phyloP scores from a whole-genome alignment of 768 basidiomycete species.

The Phlegmacium glaucopus region DNA sequence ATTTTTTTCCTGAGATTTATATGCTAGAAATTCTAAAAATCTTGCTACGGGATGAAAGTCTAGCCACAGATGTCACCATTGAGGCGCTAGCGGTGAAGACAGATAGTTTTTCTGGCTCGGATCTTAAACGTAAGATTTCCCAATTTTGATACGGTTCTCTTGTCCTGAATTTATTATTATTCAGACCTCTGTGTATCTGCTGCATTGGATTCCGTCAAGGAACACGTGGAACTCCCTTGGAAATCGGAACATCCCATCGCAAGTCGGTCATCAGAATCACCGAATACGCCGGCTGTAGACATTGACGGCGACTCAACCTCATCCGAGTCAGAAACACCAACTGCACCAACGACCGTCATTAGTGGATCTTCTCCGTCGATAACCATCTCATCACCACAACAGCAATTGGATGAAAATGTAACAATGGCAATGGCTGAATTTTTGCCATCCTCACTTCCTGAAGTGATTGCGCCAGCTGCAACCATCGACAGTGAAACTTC shows the following conservation, averaged over 20 bases:
- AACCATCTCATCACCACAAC: too few relatives aligned
- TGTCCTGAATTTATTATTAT: constrained; percentile 8
- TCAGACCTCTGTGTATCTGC: constrained; percentile 91
- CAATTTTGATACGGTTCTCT: neutral
- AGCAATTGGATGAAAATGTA: too few relatives aligned
- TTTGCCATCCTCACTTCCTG: neutral
- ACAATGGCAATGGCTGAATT: too few relatives aligned
- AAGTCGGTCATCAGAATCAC: neutral
- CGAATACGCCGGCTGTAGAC: too few relatives aligned
- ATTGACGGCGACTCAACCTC: too few relatives aligned
- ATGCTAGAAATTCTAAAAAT: constrained; percentile 81
- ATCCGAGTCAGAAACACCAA: neutral
- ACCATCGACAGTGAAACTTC: neutral
- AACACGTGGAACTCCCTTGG: constrained; percentile 82
- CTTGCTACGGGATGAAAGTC: constrained; percentile 73
- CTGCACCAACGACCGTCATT: neutral
- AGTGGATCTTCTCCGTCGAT: neutral
- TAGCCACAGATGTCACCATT: constrained; percentile 64
- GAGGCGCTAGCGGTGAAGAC: constrained; percentile 64
- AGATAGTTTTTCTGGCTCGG: constrained; percentile 89
- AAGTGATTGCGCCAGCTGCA: neutral
- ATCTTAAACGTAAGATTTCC: constrained; percentile 77
- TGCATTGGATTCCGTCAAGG: constrained; percentile 89
- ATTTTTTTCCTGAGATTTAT: constrained; percentile 3
- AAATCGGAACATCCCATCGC: constrained; percentile 13